Base-by-base conservation (phyloP, 2,329 filamentous ascomycete genomes). In the Colletotrichum tanaceti region DNA sequence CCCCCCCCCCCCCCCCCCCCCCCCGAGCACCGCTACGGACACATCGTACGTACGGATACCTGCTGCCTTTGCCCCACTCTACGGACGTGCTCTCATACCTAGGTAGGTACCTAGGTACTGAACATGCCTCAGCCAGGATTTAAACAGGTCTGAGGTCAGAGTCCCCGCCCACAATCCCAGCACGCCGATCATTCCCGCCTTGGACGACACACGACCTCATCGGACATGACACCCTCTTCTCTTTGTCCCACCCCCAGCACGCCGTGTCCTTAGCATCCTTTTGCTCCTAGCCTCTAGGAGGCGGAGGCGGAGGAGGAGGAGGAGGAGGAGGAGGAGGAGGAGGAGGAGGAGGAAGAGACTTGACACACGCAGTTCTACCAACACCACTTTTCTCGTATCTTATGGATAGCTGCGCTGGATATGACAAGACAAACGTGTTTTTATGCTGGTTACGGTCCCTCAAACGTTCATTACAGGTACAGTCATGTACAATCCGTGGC, bases 71-170 rank as follows among this genome's bases (percentile, higher is more conserved):
- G 28, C 1, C 28, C 1, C 28, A 32, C 7, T 32, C 9, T 6
- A 9, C 7, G 28, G 28, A 35, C 18, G 35, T 57, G 20, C 39
- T 14, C 67, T 62, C 57, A 32, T 13, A 13, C n/a, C n/a, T n/a
- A n/a, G n/a, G n/a, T n/a, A n/a, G n/a, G n/a, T n/a, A n/a, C n/a
- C n/a, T n/a, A n/a, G n/a, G n/a, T n/a, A 10, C 18, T n/a, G 2
- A 3, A 5, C 41, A n/a, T 28, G 53, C 60, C 61, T 71, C 14
- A 20, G 10, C 6, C 5, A 5, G 9, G 11, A 53, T 53, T 35
- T 3, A 32, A 59, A 71, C 70, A 71, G 70, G 67, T 64, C 55
- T 71, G 70, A 71, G 63, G 70, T 70, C 70, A 71, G 46, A 47
- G 57, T 49, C 55, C 50, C 66, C 66, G 22, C 66, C 41, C 11